Base-by-base conservation (phyloP, 2,329 filamentous ascomycete species). In the Microsporum ferrugineum region DNA sequence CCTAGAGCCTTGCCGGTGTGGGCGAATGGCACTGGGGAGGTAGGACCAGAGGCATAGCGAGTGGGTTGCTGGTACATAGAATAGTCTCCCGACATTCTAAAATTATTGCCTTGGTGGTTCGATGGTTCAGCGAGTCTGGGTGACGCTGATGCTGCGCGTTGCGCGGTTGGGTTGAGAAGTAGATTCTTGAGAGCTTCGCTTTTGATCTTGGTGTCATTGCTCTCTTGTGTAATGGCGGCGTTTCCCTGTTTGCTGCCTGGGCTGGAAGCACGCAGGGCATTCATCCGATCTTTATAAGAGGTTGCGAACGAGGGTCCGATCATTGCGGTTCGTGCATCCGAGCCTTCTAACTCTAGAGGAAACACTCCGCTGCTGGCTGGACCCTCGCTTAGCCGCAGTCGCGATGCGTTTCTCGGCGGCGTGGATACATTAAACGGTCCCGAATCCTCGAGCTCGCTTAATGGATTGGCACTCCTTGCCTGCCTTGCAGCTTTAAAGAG, bases 401-500 rank as follows among this genome's bases (percentile, higher is more conserved):
- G 47, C 47, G 38, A 29, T 7, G 23, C 31, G 2, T 38, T 55
- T 55, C 12, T 38, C 12, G 56, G 56, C 3, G 56, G 56, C 17
- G 56, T 41, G n/a, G 56, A 58, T 14, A 14, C 29, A 34, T 49
- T 49, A 8, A 43, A 47, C 34, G 41, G 41, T 23, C 29, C 17
- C 7, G 57, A 59, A 8, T 59, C 66, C 65, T 66, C 76, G 62
- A 68, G 75, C 66, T 67, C 79, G 64, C 78, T 78, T 58, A 77
- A 73, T 14, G 79, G 78, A 65, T 80, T 84, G 23, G 79, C 78
- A 62, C 80, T 88, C 63, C 73, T 73, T 27, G 76, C 72, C 63
- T 88, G 87, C 57, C 88, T 84, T 67, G 96, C 88, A 38, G 90
- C 91, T 63, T 87, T 87, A 78, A 97, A 97, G 71, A 97, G 87